These are phyloP conservation scores for Francoa sonchifolia DNA, from an alignment of 441 rosid genomes.

Conservation along the genomic window DNA sequence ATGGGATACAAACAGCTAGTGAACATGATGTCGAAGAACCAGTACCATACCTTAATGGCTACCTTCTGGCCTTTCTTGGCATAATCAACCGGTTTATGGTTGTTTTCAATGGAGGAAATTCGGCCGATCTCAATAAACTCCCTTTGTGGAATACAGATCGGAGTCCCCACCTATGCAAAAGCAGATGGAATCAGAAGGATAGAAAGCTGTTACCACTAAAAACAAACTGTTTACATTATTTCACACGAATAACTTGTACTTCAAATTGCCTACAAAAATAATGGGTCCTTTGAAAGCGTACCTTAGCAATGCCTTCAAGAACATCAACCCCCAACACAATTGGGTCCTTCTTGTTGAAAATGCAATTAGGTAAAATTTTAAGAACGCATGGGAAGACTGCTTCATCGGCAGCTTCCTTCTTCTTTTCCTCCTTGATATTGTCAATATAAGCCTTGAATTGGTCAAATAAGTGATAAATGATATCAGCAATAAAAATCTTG, in stretches of 20 bases:
- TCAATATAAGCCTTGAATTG: conserved; percentile 85
- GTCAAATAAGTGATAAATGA: conserved; percentile 86
- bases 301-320: conserved; percentile 72
- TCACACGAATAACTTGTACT: too few species aligned
- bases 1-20: not conserved
- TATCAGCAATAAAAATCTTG: conserved; percentile 85
- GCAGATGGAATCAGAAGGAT: conserved; percentile 4
- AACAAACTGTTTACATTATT: not conserved
- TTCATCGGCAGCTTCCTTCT: conserved; percentile 83
- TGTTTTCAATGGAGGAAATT: conserved; percentile 71
- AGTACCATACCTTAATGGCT: conserved; percentile 64
- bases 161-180: conserved; percentile 68
- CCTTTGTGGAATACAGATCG: conserved; percentile 69
- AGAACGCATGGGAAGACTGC: conserved; percentile 93
- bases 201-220: not conserved
- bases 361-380: conserved; percentile 58
- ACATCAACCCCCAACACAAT: conserved; percentile 89
- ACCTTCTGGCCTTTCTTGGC: conserved; percentile 83
- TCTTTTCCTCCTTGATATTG: conserved; percentile 79
- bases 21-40: not conserved
- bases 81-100: conserved; percentile 65
- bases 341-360: conserved; percentile 86
- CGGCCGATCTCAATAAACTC: conserved; percentile 85
- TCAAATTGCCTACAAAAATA: too few species aligned
- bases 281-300: too few species aligned